Conservation (phyloP, 495 filamentous ascomycete species). For the Pseudoneurospora amorphoporcata region DNA sequence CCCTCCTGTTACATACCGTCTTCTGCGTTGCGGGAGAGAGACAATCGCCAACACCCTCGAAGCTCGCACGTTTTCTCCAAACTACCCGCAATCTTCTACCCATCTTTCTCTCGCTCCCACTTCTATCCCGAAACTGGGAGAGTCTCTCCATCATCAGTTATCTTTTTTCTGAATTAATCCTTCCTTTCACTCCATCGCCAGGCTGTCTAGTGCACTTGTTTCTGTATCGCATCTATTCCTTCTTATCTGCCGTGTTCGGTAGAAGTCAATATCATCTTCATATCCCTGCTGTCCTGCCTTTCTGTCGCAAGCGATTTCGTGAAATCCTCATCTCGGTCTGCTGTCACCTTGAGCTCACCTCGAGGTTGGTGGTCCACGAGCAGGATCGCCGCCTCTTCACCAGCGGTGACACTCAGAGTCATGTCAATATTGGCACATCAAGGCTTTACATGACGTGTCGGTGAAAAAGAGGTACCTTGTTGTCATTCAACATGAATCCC, state of each 20-base stretch:
- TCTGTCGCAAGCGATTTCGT: not conserved
- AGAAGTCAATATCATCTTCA: not conserved
- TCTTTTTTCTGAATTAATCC: not conserved
- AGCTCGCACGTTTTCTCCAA: not conserved
- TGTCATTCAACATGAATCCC: not conserved
- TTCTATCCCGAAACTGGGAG: not conserved
- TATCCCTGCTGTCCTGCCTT: accelerated
- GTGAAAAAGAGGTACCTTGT: too few species aligned
- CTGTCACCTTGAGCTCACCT: not conserved
- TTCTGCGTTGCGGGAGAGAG: not conserved
- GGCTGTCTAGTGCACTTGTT: not conserved
- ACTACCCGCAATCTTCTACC: not conserved
- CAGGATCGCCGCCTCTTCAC: not conserved
- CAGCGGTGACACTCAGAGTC: not conserved
- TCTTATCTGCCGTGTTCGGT: not conserved
- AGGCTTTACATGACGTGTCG: not conserved
- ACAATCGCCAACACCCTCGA: not conserved
- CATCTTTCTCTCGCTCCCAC: not conserved
- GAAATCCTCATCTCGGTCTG: not conserved
- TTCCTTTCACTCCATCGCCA: not conserved
- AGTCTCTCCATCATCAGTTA: not conserved
- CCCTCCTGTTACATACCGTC: too few species aligned
- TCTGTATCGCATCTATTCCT: not conserved
- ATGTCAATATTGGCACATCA: not conserved
- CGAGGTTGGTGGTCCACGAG: not conserved